Base-by-base conservation (phyloP, 2,329 filamentous ascomycete genomes). In the Claviceps quebecensis region DNA sequence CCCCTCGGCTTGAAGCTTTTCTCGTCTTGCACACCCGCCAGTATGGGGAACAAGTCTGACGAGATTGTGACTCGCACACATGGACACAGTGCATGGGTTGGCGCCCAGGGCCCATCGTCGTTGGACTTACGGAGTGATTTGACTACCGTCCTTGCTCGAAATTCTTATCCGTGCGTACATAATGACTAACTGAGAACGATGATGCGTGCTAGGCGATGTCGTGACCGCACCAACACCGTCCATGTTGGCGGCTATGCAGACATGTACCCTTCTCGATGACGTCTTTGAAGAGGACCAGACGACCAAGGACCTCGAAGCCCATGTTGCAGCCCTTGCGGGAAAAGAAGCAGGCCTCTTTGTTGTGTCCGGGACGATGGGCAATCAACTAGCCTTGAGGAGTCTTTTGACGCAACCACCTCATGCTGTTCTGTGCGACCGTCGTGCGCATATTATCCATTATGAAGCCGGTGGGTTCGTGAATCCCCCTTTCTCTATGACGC, bases 321-420 rank as follows among this genome's bases (percentile, higher is more conserved):
- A 86, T 64, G 75, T 94, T 45, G 87, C 88, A 17, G 63, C 75
- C 36, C 75, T 94, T 3, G 79, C 87, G 1, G 80, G 80, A 58
- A 89, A 94, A 59, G 83, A 89, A 60, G 81, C 80, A 7, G 85
- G 79, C 0, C 73, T 96, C 4, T 82, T 95, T 50, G 87, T 95
- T 51, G 74, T 94, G 53, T 93, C 87, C 0, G 91, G 91, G 3
- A 95, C 90, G 4, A 95, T 95, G 89, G 89, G 88, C 41, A 96
- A 96, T 68, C 89, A 95, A 65, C 73, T 96, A 17, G 83, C 85
- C 0, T 75, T 95, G 43, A 81, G 90, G 40, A 77, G 86, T 1
- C 84, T 93, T 53, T 75, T 96, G 14, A 77, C 73, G 1, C 84
- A 87, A 54, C 89, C 90, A 14, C 91, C 91, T 0, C 81, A 95